phyloP scores from a whole-genome alignment of 352 stramenopile genomes.

The Globisporangium splendens region DNA sequence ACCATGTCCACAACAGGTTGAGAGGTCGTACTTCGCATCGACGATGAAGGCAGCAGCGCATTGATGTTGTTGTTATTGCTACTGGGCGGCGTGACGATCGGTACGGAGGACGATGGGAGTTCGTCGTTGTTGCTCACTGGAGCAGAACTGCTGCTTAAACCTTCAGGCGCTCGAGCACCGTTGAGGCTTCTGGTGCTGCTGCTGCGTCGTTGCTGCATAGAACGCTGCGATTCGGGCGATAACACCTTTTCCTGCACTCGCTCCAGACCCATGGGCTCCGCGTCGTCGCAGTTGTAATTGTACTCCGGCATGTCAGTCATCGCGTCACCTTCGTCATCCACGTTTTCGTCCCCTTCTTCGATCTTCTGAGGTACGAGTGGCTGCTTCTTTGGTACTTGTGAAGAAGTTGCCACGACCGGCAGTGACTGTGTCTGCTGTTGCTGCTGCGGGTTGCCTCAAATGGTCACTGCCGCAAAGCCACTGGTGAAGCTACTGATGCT shows the following conservation, averaged over 20 bases:
- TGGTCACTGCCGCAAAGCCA: background rate
- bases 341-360: conserved; percentile 38
- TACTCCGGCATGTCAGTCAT: conserved; percentile 24
- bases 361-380: conserved; percentile 36
- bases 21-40: background rate
- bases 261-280: conserved; percentile 3
- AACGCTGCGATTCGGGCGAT: background rate
- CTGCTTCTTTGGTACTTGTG: conserved; percentile 13
- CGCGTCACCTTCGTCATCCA: conserved; percentile 26
- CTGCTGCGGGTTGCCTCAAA: conserved; percentile 9
- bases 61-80: background rate
- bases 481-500: conserved; percentile 6
- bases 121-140: conserved; percentile 14
- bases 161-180: conserved; percentile 1
- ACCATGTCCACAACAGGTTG: conserved; percentile 30
- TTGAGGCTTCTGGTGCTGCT: conserved; percentile 3
- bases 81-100: background rate
- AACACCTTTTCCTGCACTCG: background rate
- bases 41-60: background rate
- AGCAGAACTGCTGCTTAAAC: conserved; percentile 7
- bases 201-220: background rate
- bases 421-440: background rate
- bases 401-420: background rate
- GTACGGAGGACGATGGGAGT: background rate
- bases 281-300: conserved; percentile 35